These are phyloP conservation scores for Lignosus rhinocerotis DNA, from an alignment of 1,284 basidiomycete genomes.

Conservation along the genomic window DNA sequence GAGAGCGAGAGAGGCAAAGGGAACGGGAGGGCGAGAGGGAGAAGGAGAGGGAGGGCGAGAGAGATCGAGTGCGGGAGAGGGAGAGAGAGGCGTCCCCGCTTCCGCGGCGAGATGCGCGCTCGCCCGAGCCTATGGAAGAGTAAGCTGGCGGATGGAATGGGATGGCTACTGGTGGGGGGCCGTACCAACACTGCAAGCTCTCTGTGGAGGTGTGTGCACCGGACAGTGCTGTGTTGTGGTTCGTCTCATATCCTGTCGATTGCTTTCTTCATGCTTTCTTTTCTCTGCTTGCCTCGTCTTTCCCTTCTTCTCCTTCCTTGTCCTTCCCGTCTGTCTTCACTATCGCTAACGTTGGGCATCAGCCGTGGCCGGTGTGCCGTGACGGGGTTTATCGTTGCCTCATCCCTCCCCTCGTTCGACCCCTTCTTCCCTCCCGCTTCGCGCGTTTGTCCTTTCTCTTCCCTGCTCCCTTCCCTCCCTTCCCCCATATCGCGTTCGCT, in stretches of 20 bases:
- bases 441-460: background rate
- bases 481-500: background rate
- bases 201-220: background rate
- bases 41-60: constrained; percentile 6
- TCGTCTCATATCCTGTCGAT: background rate
- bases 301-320: background rate
- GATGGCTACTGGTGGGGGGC: background rate
- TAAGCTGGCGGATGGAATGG: background rate
- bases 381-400: background rate
- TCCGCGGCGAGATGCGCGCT: constrained; percentile 19
- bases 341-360: background rate
- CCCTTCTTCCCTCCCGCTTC: background rate
- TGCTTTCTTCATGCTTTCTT: constrained; percentile 2
- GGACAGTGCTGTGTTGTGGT: background rate
- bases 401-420: background rate
- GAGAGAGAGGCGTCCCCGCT: constrained; percentile 17
- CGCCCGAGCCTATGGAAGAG: constrained; percentile 25
- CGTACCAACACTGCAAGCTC: too few species aligned
- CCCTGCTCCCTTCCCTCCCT: background rate
- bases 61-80: constrained; percentile 13
- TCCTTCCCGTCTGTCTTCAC: background rate
- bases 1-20: constrained; percentile 9
- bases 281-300: background rate
- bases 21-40: constrained; percentile 6
- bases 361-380: constrained; percentile 5